phyloP scores from a whole-genome alignment of 495 filamentous ascomycete genomes.

The Aspergillus asperescens region DNA sequence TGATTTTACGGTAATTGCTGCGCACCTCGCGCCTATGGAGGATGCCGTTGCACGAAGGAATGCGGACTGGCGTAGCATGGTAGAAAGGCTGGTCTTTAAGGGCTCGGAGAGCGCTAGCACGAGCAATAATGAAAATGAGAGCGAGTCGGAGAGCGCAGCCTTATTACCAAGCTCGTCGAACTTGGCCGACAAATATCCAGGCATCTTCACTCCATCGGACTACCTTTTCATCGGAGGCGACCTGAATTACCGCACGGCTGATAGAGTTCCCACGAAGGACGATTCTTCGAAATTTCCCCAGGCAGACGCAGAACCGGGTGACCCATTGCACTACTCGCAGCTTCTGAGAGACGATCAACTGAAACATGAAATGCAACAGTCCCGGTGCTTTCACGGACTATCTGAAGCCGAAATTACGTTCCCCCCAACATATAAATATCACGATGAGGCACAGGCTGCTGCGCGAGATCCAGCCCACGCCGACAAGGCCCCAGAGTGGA shows the following conservation, averaged over 20 bases:
- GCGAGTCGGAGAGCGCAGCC: slow-evolving; percentile 38
- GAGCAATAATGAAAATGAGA: slow-evolving; percentile 14
- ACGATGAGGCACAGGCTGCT: slow-evolving; percentile 40
- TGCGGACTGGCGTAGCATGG: slow-evolving; percentile 77
- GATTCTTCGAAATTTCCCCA: slow-evolving; percentile 57
- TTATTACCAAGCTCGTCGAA: slow-evolving; percentile 34
- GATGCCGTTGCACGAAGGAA: slow-evolving; percentile 65
- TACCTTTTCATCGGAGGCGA: slow-evolving; percentile 85
- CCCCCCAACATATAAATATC: slow-evolving; percentile 89
- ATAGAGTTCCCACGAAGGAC: slow-evolving; percentile 47
- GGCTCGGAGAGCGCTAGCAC: slow-evolving; percentile 2
- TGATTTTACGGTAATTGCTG: slow-evolving; percentile 75
- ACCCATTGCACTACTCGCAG: slow-evolving; percentile 50
- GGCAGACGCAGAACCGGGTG: slow-evolving; percentile 43
- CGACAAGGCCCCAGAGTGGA: slow-evolving; percentile 53
- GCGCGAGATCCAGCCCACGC: slow-evolving; percentile 18
- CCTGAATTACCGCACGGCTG: slow-evolving; percentile 85
- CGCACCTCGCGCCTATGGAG: slow-evolving; percentile 89
- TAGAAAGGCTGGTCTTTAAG: slow-evolving; percentile 69
- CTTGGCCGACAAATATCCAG: slow-evolving; percentile 18
- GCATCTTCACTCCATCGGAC: slow-evolving; percentile 67
- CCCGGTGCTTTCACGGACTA: slow-evolving; percentile 68
- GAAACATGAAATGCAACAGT: slow-evolving; percentile 55
- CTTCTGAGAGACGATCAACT: slow-evolving; percentile 75
- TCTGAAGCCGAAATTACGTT: slow-evolving; percentile 70